These are phyloP conservation scores for Prunus mume DNA, from an alignment of 306 rosid genomes.

Conservation along the genomic window DNA sequence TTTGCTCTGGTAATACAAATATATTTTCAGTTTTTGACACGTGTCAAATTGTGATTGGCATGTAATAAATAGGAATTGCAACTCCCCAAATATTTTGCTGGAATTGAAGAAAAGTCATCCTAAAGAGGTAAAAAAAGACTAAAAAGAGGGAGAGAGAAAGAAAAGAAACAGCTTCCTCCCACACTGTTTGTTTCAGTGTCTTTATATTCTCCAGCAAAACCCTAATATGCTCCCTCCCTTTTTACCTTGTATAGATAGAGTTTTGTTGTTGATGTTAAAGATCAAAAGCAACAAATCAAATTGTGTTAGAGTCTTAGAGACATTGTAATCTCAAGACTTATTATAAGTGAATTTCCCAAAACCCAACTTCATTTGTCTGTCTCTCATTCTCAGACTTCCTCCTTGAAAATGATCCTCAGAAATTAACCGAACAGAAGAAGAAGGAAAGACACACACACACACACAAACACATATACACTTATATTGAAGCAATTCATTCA, in stretches of 20 bases:
- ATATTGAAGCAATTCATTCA: neutral
- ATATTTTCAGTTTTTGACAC: too few relatives aligned
- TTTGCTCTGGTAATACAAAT: too few relatives aligned
- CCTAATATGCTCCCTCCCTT: neutral
- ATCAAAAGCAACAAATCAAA: neutral
- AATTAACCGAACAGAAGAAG: neutral
- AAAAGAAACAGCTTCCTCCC: neutral
- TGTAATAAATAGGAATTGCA: too few relatives aligned
- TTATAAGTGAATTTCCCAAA: neutral
- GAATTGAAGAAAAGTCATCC: neutral
- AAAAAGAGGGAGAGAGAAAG: too few relatives aligned
- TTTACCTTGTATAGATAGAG: neutral
- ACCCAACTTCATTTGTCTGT: neutral
- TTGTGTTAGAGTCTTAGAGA: too few relatives aligned
- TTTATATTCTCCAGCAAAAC: neutral
- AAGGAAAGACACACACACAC: too few relatives aligned
- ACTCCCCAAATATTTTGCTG: too few relatives aligned
- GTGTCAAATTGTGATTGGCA: too few relatives aligned
- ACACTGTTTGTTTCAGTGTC: neutral
- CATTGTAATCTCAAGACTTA: neutral
- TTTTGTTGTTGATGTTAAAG: neutral
- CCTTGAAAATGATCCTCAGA: conserved; percentile 15
- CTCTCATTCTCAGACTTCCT: neutral
- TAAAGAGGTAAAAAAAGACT: too few relatives aligned
- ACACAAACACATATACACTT: neutral